Percentiles rank a stretch among this genome's conserved stretches.
These are phyloP conservation scores for Hippophae tibetana DNA, from an alignment of 306 rosid genomes.

Conservation along the genomic window DNA sequence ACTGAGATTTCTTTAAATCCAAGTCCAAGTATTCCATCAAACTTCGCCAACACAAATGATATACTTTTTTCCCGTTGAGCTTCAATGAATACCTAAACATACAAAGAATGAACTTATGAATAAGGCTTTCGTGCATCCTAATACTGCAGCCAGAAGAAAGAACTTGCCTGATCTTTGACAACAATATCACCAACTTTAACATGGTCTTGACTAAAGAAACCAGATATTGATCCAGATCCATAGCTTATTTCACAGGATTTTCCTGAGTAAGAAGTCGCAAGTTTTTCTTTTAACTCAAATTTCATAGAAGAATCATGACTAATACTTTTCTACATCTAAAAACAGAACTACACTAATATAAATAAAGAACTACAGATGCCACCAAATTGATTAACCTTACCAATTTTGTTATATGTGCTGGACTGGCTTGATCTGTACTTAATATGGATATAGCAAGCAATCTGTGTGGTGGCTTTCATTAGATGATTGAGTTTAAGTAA, in stretches of 20 bases:
- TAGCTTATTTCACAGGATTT: constrained; percentile 51
- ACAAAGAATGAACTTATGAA: not conserved
- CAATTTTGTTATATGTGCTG: constrained; percentile 43
- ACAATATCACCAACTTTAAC: constrained; percentile 58
- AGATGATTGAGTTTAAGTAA: too few species aligned
- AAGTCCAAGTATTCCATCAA: constrained; percentile 83
- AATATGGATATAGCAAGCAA: constrained; percentile 65
- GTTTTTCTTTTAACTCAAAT: not conserved
- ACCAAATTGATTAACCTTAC: constrained; percentile 23
- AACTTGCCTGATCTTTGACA: constrained; percentile 61
- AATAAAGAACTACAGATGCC: not conserved
- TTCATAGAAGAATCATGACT: not conserved
- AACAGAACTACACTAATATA: not conserved
- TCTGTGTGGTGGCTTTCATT: constrained; percentile 19
- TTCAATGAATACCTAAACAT: constrained; percentile 71
- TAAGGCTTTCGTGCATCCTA: not conserved
- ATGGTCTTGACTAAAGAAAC: constrained; percentile 71
- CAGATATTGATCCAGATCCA: constrained; percentile 77
- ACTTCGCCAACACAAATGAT: constrained; percentile 55
- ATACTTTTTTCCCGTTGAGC: constrained; percentile 69
- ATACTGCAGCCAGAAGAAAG: constrained; percentile 9
- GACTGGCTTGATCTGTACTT: constrained; percentile 62
- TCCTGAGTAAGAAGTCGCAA: constrained; percentile 42
- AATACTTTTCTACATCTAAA: not conserved
- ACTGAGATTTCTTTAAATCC: constrained; percentile 92